Conservation (phyloP, 306 rosid genomes). For the Pyrus betulifolia region DNA sequence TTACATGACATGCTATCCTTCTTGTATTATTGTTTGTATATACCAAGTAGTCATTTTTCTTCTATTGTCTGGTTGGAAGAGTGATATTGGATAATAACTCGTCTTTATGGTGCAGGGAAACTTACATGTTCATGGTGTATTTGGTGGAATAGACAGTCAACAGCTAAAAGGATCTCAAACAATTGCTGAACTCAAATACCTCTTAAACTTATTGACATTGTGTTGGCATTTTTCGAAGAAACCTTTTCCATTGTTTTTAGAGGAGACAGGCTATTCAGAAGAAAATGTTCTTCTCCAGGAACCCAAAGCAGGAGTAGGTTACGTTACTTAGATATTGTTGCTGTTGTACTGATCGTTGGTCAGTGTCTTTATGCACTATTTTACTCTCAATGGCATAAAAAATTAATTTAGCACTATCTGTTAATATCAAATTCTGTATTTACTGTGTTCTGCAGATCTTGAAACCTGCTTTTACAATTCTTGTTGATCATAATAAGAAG, state of each 20-base stretch:
- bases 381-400: neutral
- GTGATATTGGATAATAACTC: neutral
- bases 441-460: conserved; percentile 57
- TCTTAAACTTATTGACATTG: conserved; percentile 62
- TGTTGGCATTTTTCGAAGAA: conserved; percentile 97
- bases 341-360: neutral
- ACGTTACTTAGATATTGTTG: conserved; percentile 1
- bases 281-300: conserved; percentile 85
- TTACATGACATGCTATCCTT: neutral
- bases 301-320: conserved; percentile 90
- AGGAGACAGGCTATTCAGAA: conserved; percentile 69
- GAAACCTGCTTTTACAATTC: conserved; percentile 92
- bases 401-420: neutral
- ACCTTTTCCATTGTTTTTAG: conserved; percentile 65
- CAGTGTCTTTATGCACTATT: neutral
- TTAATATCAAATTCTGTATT: conserved; percentile 2
- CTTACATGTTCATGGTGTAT: conserved; percentile 65
- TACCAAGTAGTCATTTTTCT: neutral
- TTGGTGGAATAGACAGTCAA: conserved; percentile 65
- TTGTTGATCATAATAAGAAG: conserved; percentile 52
- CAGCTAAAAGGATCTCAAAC: conserved; percentile 63
- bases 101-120: conserved; percentile 50
- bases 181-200: conserved; percentile 59
- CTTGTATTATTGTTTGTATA: neutral
- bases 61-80: neutral